These are phyloP conservation scores for Limnomonas spitsbergensis DNA, from an alignment of 139 green algal species.

Conservation along the genomic window DNA sequence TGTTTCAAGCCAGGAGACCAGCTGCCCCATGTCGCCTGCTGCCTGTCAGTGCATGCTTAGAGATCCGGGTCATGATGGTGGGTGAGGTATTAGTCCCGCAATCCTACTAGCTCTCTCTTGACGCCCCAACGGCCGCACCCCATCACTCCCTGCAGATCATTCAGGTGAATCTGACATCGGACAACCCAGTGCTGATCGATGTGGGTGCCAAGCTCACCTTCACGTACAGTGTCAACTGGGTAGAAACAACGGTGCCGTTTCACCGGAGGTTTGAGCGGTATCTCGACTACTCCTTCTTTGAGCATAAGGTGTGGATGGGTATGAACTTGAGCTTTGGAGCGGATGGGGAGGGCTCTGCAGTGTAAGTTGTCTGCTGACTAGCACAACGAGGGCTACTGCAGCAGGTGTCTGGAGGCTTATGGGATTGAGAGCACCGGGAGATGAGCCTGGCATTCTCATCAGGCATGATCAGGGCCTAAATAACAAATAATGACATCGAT, in stretches of 20 bases:
- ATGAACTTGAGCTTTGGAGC: not conserved
- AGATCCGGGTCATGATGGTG: too few relatives aligned
- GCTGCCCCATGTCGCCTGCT: too few relatives aligned
- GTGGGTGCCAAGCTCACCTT: conserved; percentile 73
- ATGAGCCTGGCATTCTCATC: too few relatives aligned
- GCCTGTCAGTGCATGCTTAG: too few relatives aligned
- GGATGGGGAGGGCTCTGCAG: not conserved
- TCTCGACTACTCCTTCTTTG: conserved; percentile 97
- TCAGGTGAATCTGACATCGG: conserved; percentile 90
- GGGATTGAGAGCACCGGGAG: too few relatives aligned
- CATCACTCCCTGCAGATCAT: conserved; percentile 78
- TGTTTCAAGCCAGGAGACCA: too few relatives aligned
- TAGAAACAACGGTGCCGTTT: conserved; percentile 67
- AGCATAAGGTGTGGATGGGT: conserved; percentile 78
- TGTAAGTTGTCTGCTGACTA: not conserved
- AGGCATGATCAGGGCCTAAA: too few relatives aligned
- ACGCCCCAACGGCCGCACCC: too few relatives aligned
- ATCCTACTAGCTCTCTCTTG: too few relatives aligned
- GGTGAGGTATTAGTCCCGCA: too few relatives aligned
- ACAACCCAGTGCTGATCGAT: conserved; percentile 60
- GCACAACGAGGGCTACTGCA: not conserved
- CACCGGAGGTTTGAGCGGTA: conserved; percentile 91
- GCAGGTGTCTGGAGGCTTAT: too few relatives aligned
- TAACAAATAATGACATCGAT: too few relatives aligned
- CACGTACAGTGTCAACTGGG: conserved; percentile 86